Percentiles rank a stretch among this genome's conserved stretches.
Conservation (phyloP, 305 asterid genomes). For the Rubia occidens region DNA sequence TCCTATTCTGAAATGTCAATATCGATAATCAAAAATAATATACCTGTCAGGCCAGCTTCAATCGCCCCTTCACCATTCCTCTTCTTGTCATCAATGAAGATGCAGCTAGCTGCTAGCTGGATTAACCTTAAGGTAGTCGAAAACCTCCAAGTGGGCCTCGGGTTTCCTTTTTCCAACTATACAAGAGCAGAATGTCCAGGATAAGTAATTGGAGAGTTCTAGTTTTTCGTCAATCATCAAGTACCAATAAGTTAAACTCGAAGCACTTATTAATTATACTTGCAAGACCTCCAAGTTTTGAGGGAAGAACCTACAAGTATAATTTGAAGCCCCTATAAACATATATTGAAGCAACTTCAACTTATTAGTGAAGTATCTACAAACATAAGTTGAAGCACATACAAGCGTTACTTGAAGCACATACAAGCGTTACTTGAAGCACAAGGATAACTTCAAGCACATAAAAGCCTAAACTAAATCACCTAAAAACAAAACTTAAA, state of each 20-base stretch:
- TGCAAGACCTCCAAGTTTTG: no score
- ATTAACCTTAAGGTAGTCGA: slow-evolving; percentile 59
- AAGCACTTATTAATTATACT: no score
- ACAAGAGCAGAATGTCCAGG: slow-evolving; percentile 98
- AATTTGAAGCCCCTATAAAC: no score
- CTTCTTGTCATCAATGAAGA: slow-evolving; percentile 88
- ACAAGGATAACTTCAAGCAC: no score
- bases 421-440: no score
- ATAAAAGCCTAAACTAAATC: no score
- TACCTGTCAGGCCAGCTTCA: slow-evolving; percentile 53
- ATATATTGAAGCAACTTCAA: no score
- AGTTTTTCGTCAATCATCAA: slow-evolving; percentile 78
- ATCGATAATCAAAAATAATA: slow-evolving; percentile 55
- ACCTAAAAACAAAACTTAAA: no score
- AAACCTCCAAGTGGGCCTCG: slow-evolving; percentile 56
- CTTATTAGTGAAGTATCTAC: no score
- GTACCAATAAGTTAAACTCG: slow-evolving; percentile 30
- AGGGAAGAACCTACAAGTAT: no score
- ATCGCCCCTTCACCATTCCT: slow-evolving; percentile 71
- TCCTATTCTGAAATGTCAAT: slow-evolving; percentile 25
- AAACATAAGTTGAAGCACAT: no score
- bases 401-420: no score
- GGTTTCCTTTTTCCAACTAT: slow-evolving; percentile 87
- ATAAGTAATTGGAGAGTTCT: slow-evolving; percentile 61
- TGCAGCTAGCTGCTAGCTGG: slow-evolving; percentile 57